Conservation (phyloP, 768 basidiomycete species). For the Mycena rosella region DNA sequence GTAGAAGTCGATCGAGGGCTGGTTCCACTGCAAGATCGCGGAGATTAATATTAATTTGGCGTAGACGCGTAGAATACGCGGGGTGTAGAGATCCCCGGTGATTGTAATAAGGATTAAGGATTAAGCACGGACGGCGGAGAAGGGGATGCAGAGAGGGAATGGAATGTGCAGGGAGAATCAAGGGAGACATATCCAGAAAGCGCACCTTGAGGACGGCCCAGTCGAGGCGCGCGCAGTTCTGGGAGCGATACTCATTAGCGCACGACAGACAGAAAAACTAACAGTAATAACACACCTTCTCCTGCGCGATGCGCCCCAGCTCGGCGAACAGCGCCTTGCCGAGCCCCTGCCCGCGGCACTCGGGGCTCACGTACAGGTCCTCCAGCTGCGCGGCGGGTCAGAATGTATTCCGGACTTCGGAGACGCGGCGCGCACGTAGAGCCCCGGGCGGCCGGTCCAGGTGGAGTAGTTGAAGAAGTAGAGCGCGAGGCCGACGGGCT, state of each 20-base stretch:
- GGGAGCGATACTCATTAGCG: conserved; percentile 21
- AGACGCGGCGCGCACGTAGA: conserved; percentile 71
- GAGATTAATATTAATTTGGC: too few species aligned
- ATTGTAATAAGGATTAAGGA: too few species aligned
- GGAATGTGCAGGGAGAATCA: not conserved
- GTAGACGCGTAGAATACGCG: too few species aligned
- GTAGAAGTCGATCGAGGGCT: conserved; percentile 93
- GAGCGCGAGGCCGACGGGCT: conserved; percentile 73
- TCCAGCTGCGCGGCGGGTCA: conserved; percentile 73
- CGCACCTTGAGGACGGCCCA: conserved; percentile 88
- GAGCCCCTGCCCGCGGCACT: conserved; percentile 77
- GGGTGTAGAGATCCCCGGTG: too few species aligned
- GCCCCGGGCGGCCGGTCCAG: conserved; percentile 92
- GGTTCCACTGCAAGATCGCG: conserved; percentile 79
- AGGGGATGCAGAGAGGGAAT: too few species aligned
- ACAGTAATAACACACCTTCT: conserved; percentile 79
- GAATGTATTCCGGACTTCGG: conserved; percentile 5
- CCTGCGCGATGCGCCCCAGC: conserved; percentile 88
- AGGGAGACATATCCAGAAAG: conserved; percentile 26
- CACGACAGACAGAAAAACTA: conserved; percentile 17
- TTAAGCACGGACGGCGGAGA: too few species aligned
- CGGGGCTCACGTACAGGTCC: conserved; percentile 91
- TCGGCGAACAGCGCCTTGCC: conserved; percentile 92
- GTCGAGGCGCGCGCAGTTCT: conserved; percentile 83
- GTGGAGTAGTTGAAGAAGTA: conserved; percentile 98